Conservation (phyloP, 2,329 filamentous ascomycete species). For the Chalaropsis ovoidea region DNA sequence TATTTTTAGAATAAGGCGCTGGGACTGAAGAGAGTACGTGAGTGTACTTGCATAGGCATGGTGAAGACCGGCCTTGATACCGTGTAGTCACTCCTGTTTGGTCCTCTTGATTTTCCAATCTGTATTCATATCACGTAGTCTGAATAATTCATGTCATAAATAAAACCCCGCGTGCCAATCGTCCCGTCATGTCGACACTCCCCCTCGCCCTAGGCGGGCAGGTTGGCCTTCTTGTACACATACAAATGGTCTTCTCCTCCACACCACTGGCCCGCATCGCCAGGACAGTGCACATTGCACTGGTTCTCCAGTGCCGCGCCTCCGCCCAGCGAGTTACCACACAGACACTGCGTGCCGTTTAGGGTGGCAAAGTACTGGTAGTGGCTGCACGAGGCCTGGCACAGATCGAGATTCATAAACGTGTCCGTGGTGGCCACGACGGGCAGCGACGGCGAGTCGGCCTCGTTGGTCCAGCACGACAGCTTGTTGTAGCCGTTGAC, state of each 20-base stretch:
- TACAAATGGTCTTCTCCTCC: slow-evolving; percentile 12
- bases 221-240: slow-evolving; percentile 23
- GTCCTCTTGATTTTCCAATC: neutral
- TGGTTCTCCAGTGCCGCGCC: slow-evolving; percentile 14
- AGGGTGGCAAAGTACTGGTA: slow-evolving; percentile 21
- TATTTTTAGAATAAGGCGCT: neutral
- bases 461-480: slow-evolving; percentile 20
- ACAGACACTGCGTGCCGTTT: slow-evolving; percentile 15
- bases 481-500: slow-evolving; percentile 22
- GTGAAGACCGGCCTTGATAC: neutral
- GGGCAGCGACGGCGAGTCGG: neutral
- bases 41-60: no score
- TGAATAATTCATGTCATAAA: neutral
- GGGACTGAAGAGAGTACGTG: neutral
- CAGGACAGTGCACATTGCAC: slow-evolving; percentile 18
- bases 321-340: slow-evolving; percentile 16
- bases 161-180: neutral
- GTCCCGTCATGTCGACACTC: neutral
- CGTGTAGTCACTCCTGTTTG: no score
- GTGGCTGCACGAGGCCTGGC: slow-evolving; percentile 1
- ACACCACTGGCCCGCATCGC: slow-evolving; percentile 16
- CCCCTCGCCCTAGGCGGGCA: slow-evolving; percentile 17
- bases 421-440: neutral
- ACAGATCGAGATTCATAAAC: slow-evolving; percentile 17
- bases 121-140: neutral